phyloP scores from a whole-genome alignment of 768 basidiomycete species.

The Postia placenta region DNA sequence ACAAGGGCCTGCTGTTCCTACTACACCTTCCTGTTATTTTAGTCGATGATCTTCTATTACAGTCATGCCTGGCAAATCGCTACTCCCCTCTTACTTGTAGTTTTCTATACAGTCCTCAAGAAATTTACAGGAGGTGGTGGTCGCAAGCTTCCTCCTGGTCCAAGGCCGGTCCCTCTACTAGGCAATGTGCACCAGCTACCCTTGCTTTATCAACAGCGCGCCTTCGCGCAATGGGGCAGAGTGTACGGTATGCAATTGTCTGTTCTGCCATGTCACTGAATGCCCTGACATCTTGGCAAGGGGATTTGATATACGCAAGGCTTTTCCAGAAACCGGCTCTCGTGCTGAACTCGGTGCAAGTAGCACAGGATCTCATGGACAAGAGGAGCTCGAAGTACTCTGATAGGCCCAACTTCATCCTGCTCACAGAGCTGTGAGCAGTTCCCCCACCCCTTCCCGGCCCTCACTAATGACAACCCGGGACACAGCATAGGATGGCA shows the following conservation, averaged over 20 bases:
- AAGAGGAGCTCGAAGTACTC: constrained; percentile 32
- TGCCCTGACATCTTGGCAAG: not conserved
- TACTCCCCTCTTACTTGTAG: no score
- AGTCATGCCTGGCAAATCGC: no score
- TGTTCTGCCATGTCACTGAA: not conserved
- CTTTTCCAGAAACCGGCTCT: constrained; percentile 14
- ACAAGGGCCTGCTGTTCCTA: no score
- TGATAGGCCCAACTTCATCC: constrained; percentile 29
- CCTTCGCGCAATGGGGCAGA: constrained; percentile 22
- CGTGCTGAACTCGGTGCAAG: constrained; percentile 18
- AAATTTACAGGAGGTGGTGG: no score
- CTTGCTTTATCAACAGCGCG: constrained; percentile 16
- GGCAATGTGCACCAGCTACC: constrained; percentile 27
- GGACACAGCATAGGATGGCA: constrained; percentile 16
- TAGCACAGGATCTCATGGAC: constrained; percentile 27
- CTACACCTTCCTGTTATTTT: no score
- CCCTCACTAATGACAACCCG: not conserved
- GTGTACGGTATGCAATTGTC: constrained; percentile 18
- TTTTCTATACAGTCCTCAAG: no score
- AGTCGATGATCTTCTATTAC: no score
- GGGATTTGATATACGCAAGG: constrained; percentile 15
- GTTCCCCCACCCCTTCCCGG: not conserved
- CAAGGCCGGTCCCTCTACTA: constrained; percentile 22
- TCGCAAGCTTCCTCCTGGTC: constrained; percentile 24
- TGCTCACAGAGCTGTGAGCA: constrained; percentile 12